Conservation (phyloP, 2,329 filamentous ascomycete genomes). For the Diatrype stigma region DNA sequence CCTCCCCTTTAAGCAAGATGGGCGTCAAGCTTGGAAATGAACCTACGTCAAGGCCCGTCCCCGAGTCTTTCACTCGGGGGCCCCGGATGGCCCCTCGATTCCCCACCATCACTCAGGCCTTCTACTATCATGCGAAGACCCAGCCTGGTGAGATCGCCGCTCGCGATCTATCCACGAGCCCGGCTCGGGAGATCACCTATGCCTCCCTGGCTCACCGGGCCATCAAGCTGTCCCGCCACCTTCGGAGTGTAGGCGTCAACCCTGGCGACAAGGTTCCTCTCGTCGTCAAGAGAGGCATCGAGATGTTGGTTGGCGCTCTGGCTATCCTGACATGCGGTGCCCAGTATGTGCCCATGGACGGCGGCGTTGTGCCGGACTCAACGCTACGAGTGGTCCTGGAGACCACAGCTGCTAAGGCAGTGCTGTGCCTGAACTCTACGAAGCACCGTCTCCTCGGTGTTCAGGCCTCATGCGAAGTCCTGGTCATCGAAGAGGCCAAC, state of each 20-base stretch:
- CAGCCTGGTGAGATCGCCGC: slow-evolving; percentile 8
- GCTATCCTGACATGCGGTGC: slow-evolving; percentile 53
- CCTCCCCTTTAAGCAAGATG: not conserved
- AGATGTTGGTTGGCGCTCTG: slow-evolving; percentile 55
- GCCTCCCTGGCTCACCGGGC: slow-evolving; percentile 37
- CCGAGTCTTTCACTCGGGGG: slow-evolving; percentile 4
- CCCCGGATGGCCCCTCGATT: slow-evolving; percentile 1
- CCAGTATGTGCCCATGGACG: slow-evolving; percentile 58
- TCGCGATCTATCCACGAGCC: slow-evolving; percentile 17
- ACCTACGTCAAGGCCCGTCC: not conserved
- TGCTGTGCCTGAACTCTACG: slow-evolving; percentile 43
- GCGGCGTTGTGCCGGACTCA: slow-evolving; percentile 45
- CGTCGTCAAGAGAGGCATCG: slow-evolving; percentile 50
- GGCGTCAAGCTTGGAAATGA: not conserved
- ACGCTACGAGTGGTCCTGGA: slow-evolving; percentile 46
- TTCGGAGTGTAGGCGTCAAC: slow-evolving; percentile 35
- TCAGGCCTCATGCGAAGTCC: slow-evolving; percentile 17
- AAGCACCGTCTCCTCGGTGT: slow-evolving; percentile 28
- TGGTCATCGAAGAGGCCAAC: slow-evolving; percentile 1
- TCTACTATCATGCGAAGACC: slow-evolving; percentile 10
- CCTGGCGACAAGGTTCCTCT: slow-evolving; percentile 48
- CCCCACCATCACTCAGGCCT: slow-evolving; percentile 10
- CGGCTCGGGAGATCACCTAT: slow-evolving; percentile 34
- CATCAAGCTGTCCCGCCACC: slow-evolving; percentile 37
- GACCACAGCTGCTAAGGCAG: slow-evolving; percentile 39